Evolutionary conservation across 2,329 filamentous ascomycete species (phyloP), one percentile per base, ranked within the genome.

Genomic region (Penicillium sp.): DNA sequence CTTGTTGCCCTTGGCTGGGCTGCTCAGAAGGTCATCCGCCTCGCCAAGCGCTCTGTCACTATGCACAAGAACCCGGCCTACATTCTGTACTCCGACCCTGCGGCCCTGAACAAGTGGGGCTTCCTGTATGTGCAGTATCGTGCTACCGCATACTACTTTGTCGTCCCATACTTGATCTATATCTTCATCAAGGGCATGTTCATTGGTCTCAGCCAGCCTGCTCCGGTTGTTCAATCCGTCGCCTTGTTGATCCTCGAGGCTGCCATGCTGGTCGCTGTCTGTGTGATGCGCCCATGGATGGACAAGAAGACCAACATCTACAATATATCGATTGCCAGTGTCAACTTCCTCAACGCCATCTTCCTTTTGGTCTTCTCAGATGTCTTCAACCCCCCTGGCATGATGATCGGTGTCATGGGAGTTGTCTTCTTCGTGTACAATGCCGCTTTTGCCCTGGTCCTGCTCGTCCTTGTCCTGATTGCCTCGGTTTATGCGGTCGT

Each of bases 21-120:
- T 49, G 87, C 92, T 0, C 89, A 86, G 79, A 97, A 96, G 81
- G 92, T 98, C 64, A 90, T 96, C 68, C 86, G 87, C 55, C 89
- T 98, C 63, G 94, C 92, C 36, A 91, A 91, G 72, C 89, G 91
- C 68, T 97, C 93, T 35, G 89, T 96, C 63, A 79, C 85, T 58
- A 91, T 96, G 87, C 93, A 97, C 83, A 93, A 94, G 79, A 97
- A 96, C 79, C 92, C 94, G 27, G 94, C 93, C 31, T 97, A 97
- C 77, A 96, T 97, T 68, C 87, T 98, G 62, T 98, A 96, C 80
- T 96, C 94, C 2, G 93, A 98, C 70, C 92, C 93, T n/a, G 85
- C 91, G 63, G 89, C 90, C 54, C 85, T 98, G 64, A 96, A 97
- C 85, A 96, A 96, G 79, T 97, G 93, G 94, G 94, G 94, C 22